Base-by-base conservation (phyloP, 345 rosid species). In the Hibiscus tridactylites region DNA sequence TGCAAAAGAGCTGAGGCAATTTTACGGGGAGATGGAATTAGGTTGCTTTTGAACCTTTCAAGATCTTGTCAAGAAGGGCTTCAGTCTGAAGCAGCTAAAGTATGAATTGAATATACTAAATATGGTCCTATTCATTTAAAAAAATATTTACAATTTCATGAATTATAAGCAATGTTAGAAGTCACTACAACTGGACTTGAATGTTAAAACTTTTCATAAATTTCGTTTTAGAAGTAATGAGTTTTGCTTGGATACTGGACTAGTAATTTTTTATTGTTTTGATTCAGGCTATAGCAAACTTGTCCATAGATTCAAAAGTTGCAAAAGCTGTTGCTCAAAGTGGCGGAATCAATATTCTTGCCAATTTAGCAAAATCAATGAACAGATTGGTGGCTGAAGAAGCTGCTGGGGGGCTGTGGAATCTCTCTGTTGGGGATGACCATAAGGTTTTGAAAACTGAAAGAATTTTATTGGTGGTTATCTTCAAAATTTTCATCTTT, bases 371-470 rank as follows among this genome's bases (percentile, higher is more conserved):
- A 13, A 86, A 85, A 81, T 91, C 97, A 31, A 83, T 77, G 91
- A 89, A 91, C 65, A 89, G 85, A 79, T 83, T 89, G 58, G 92
- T 91, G 42, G 92, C 92, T 5, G 97, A 91, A 79, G 94, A 91
- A 83, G 97, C 97, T 68, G 94, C 94, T 53, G 94, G 97, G 67
- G 97, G 97, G 61, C 79, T 91, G 60, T 91, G 97, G 97, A 91
- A 91, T 76, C 92, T 89, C 65, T 91, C 97, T 44, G 94, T 91
- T 5, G 92, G 94, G 79, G 97, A 91, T 81, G 97, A 89, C 65
- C 97, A 89, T 74, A 89, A 91, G 60, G 60, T 56, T 83, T 67
- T 69, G 29, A 12, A 53, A 68, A 28, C 28, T 26, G 24, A 29
- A 46, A 9, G 58, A 42, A 65, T 13, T 46, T 12, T 24, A 17